Evolutionary conservation across 345 rosid genomes (phyloP), one percentile per base, ranked within the genome.

Genomic region (Psidium friedrichsthalianum): DNA sequence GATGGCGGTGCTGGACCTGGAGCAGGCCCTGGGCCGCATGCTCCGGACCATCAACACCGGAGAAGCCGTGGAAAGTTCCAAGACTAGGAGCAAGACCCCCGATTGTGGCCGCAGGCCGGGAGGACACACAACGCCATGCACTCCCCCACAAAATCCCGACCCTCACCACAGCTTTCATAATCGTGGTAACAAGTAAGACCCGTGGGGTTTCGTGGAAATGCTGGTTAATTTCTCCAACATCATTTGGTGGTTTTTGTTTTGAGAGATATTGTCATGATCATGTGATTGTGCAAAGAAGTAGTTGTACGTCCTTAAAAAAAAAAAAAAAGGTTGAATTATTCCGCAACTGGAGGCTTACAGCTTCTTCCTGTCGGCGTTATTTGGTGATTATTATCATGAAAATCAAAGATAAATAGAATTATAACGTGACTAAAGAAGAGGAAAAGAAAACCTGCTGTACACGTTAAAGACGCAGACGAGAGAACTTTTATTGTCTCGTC

Each of bases 61-160:
- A 52, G 6, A 13, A 0, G 6, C 6, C 54, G 16, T 13, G 54
- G 1, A 6, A 52, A 5, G 16, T 5, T 14, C 54, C 5, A 1
- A 6, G 16, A 52, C 1, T 14, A 4, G 0, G 1, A 1, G 1
- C 18, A 5, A 13, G 0, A 6, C 54, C 40, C 11, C 40, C 74
- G 2, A 6, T 27, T 61, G 74, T 29, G 1, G 21, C 74, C 74
- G 74, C 16, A 40, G 74, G 74, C 8, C 3, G 21, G 40, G 40
- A 61, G 21, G 74, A 10, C 2, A 0, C 40, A 61, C n/a, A n/a
- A n/a, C 74, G 2, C 40, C 74, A 18, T 29, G 74, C 74, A 1
- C 14, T 29, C 21, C 74, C 42, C 10, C 15, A 20, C 0, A 0
- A 6, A 59, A 59, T 27, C 2, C 20, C 16, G 36, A 0, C 74